Evolutionary conservation across 495 filamentous ascomycete species (phyloP).

Genomic region (Hypoxylon crocopeplum): DNA sequence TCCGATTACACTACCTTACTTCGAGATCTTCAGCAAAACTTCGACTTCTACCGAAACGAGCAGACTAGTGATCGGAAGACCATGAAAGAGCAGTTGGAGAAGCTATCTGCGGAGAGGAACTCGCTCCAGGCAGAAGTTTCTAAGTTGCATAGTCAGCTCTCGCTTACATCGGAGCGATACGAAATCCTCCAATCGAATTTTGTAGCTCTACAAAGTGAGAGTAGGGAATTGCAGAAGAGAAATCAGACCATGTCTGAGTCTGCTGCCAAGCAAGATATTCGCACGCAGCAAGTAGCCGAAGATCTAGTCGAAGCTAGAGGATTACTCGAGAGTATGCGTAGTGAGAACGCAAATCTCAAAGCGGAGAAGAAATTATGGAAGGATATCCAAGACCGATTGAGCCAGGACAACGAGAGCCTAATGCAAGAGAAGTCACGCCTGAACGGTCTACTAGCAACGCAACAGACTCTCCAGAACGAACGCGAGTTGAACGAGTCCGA

Average conservation of each 20-base stretch:
- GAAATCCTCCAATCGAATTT: constrained; percentile 93
- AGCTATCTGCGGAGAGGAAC: constrained; percentile 79
- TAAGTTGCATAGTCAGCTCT: constrained; percentile 78
- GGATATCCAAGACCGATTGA: constrained; percentile 84
- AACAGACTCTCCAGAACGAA: constrained; percentile 88
- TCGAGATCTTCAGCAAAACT: constrained; percentile 85
- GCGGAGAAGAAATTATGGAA: constrained; percentile 93
- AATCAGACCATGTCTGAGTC: constrained; percentile 76
- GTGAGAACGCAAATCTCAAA: constrained; percentile 89
- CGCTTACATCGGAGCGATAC: constrained; percentile 79
- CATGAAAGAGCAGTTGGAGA: constrained; percentile 85
- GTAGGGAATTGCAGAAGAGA: constrained; percentile 81
- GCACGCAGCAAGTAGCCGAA: constrained; percentile 89
- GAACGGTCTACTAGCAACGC: constrained; percentile 75
- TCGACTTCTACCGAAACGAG: constrained; percentile 88
- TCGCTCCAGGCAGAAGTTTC: constrained; percentile 80
- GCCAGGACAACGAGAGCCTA: constrained; percentile 83
- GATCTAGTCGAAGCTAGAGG: constrained; percentile 87
- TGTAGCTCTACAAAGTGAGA: constrained; percentile 80
- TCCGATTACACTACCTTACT: constrained; percentile 72
- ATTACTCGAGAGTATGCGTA: constrained; percentile 83
- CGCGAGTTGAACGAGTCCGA: constrained; percentile 87
- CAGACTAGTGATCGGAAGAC: constrained; percentile 77
- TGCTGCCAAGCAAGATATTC: constrained; percentile 86
- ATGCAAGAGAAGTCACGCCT: constrained; percentile 82